A percentile compares a stretch with the other conserved stretches of the same genome.
phyloP scores from a whole-genome alignment of 495 filamentous ascomycete genomes.

The Pyronema omphalodes region DNA sequence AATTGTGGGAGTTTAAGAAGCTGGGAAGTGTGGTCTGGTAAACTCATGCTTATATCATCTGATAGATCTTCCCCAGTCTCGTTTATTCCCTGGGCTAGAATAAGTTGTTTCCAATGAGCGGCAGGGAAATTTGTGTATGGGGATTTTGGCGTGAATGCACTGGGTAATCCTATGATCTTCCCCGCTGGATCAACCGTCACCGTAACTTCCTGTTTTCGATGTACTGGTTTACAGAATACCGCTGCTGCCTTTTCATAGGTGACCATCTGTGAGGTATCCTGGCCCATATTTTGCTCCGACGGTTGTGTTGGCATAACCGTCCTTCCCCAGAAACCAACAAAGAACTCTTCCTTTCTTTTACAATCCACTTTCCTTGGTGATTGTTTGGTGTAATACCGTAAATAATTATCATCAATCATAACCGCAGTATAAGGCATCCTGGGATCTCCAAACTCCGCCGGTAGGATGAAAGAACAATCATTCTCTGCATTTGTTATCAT shows the following conservation, averaged over 20 bases:
- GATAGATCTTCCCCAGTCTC: no score
- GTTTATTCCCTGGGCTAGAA: no score
- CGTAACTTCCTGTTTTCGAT: background rate
- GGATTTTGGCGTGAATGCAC: background rate
- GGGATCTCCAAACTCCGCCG: no score
- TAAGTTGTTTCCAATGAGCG: background rate
- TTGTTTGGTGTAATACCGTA: background rate
- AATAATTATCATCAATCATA: background rate
- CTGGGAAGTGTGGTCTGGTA: no score
- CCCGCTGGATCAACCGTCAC: background rate
- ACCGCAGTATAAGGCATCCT: background rate
- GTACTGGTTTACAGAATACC: background rate
- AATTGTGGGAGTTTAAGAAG: no score
- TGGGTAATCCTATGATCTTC: background rate
- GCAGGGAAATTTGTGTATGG: background rate
- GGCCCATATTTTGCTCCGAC: background rate
- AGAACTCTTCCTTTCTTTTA: background rate
- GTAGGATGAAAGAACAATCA: no score
- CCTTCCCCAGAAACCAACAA: background rate
- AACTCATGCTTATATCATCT: no score
- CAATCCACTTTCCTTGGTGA: background rate
- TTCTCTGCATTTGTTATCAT: no score
- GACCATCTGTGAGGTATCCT: background rate
- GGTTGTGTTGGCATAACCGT: background rate
- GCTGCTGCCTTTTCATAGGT: background rate